These are phyloP conservation scores for Ogataea ramenticola DNA, from an alignment of 805 yeast species.

Conservation along the genomic window DNA sequence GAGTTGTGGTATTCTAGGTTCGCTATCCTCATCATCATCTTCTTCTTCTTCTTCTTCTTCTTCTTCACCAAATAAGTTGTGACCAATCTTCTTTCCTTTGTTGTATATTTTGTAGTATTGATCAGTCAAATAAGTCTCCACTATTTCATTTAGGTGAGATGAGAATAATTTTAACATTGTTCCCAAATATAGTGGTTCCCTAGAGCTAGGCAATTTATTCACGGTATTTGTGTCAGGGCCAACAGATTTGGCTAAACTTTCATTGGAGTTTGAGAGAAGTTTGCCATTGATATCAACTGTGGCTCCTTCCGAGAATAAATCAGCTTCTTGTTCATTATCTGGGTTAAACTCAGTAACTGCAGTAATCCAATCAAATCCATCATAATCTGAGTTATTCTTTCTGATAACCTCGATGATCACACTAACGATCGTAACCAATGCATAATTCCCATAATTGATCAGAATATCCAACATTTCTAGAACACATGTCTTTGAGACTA, in stretches of 20 bases:
- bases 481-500: constrained; percentile 68
- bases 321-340: constrained; percentile 2
- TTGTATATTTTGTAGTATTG: constrained; percentile 11
- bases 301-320: neutral
- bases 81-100: neutral
- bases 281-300: neutral
- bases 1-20: constrained; percentile 35
- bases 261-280: constrained; percentile 1
- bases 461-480: constrained; percentile 65
- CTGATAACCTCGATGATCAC: constrained; percentile 89
- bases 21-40: constrained; percentile 34
- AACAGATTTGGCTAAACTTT: neutral
- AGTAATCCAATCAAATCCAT: constrained; percentile 35
- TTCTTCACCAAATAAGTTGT: neutral
- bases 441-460: constrained; percentile 67
- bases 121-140: constrained; percentile 23
- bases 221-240: constrained; percentile 34
- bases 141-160: constrained; percentile 25
- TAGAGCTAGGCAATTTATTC: constrained; percentile 48
- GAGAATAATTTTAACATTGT: constrained; percentile 74
- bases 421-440: constrained; percentile 89
- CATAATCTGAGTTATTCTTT: constrained; percentile 94
- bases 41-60: neutral
- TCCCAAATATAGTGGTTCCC: constrained; percentile 92
- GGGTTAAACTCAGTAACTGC: constrained; percentile 13